Conservation (phyloP, 1,284 basidiomycete genomes). For the Gymnopus androsaceus region DNA sequence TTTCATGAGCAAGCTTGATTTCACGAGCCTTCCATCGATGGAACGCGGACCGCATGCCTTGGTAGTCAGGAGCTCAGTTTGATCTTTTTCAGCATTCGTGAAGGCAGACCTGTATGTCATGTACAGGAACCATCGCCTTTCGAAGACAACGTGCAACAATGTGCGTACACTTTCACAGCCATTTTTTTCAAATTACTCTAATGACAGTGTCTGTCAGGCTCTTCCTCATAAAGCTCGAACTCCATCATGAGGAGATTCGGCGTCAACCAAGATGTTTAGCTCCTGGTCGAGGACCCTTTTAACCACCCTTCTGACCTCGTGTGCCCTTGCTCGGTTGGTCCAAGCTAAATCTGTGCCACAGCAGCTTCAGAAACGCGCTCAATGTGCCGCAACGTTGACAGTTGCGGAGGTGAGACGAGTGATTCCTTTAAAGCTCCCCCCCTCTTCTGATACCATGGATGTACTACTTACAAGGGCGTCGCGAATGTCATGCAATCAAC, state of each 20-base stretch:
- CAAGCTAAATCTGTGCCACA: not conserved
- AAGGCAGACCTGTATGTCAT: not conserved
- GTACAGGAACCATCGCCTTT: conserved; percentile 1
- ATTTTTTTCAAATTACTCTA: too few species aligned
- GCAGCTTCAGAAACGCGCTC: conserved; percentile 17
- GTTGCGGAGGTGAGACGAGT: conserved; percentile 29
- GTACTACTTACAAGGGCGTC: too few species aligned
- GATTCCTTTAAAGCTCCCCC: not conserved
- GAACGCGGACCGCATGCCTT: conserved; percentile 1
- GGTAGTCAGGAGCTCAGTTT: conserved; percentile 3
- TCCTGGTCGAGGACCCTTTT: not conserved
- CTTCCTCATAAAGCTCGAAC: too few species aligned
- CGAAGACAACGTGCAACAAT: too few species aligned
- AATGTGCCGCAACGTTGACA: conserved; percentile 36
- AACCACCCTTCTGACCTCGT: not conserved
- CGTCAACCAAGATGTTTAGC: not conserved
- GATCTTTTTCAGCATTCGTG: not conserved
- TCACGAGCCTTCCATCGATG: not conserved
- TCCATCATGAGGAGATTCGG: not conserved
- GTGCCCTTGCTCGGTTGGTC: not conserved
- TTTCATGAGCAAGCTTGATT: not conserved
- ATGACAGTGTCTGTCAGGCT: too few species aligned
- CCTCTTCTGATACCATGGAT: not conserved
- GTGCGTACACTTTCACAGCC: too few species aligned
- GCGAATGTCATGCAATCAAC: conserved; percentile 42